phyloP scores from a whole-genome alignment of 164 flowering plant species.

The Vitis rotundifolia region DNA sequence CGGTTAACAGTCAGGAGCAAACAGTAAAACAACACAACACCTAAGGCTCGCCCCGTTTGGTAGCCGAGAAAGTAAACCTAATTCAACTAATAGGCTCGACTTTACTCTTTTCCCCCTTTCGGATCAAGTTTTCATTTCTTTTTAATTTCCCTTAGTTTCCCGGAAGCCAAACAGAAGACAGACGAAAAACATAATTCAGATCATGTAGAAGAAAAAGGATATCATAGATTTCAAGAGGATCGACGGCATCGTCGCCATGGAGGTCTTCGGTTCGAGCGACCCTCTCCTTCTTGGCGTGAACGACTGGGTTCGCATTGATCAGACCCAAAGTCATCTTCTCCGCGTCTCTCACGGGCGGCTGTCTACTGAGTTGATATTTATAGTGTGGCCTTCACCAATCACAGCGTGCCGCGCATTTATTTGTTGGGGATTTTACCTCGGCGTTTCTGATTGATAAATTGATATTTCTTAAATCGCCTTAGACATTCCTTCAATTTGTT shows the following conservation, averaged over 20 bases:
- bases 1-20: not conserved
- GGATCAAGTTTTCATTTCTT: not conserved
- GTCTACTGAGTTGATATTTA: not conserved
- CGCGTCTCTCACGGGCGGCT: constrained; percentile 8
- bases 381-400: too few relatives aligned
- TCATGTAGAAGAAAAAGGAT: not conserved
- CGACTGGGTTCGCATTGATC: constrained; percentile 76
- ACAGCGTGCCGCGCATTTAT: too few relatives aligned
- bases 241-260: constrained; percentile 57
- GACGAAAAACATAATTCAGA: not conserved
- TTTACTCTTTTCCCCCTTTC: too few relatives aligned
- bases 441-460: too few relatives aligned
- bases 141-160: not conserved
- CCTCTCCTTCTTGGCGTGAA: constrained; percentile 81
- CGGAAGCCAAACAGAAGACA: not conserved
- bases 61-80: not conserved
- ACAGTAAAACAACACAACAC: too few relatives aligned
- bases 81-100: too few relatives aligned
- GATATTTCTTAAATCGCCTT: too few relatives aligned
- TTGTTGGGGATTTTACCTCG: too few relatives aligned
- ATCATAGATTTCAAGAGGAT: constrained; percentile 81
- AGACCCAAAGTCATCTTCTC: constrained; percentile 69
- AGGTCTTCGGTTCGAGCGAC: constrained; percentile 62
- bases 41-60: not conserved
- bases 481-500: too few relatives aligned